Evolutionary conservation across 2,329 filamentous ascomycete genomes (phyloP).

Genomic region (Phaeosphaeriaceae sp.): DNA sequence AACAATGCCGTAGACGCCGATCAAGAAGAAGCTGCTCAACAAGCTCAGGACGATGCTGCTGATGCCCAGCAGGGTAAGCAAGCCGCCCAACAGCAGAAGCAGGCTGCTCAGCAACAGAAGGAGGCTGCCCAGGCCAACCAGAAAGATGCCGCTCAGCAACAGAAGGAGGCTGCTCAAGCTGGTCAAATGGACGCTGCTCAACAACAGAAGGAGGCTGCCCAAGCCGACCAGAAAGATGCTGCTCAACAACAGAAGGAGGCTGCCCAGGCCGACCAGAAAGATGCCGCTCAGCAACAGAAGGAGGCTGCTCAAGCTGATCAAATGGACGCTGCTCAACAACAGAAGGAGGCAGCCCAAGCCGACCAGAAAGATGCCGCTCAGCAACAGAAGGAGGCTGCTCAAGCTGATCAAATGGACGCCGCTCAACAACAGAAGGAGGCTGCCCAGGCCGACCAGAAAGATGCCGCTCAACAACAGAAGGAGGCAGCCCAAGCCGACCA

Average conservation of each 20-base stretch:
- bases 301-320: neutral
- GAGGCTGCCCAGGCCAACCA: neutral
- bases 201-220: neutral
- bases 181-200: neutral
- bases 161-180: neutral
- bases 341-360: neutral
- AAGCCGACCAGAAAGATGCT: constrained; percentile 1
- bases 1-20: neutral
- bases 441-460: constrained; percentile 5
- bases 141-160: constrained; percentile 1
- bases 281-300: constrained; percentile 2
- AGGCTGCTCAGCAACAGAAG: neutral
- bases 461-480: constrained; percentile 3
- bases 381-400: neutral
- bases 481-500: no score
- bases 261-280: constrained; percentile 8
- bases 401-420: constrained; percentile 2
- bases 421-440: neutral
- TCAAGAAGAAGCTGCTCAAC: neutral
- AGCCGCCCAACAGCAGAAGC: neutral
- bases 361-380: constrained; percentile 5
- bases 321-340: neutral
- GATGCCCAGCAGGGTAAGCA: neutral
- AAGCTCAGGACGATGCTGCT: constrained; percentile 4
- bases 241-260: neutral